These are phyloP conservation scores for Phaseolus lunatus DNA, from an alignment of 306 rosid species.

Conservation along the genomic window DNA sequence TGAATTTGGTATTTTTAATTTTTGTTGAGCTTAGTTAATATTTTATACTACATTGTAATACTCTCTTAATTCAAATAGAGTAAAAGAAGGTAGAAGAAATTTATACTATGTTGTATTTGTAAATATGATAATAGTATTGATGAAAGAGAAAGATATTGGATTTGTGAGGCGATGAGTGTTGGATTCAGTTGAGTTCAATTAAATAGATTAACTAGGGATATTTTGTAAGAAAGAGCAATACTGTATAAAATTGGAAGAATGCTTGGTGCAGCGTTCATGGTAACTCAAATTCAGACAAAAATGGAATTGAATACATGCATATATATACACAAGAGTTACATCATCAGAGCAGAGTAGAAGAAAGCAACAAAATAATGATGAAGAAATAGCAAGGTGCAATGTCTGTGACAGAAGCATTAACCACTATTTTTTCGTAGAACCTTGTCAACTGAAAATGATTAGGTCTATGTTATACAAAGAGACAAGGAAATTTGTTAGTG, in stretches of 20 bases:
- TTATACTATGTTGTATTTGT: too few species aligned
- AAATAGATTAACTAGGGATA: too few species aligned
- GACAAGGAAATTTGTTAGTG: slow-evolving; percentile 24
- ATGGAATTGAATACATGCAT: slow-evolving; percentile 30
- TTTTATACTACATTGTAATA: too few species aligned
- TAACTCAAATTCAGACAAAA: slow-evolving; percentile 12
- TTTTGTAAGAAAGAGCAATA: not conserved
- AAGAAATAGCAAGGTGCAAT: slow-evolving; percentile 29
- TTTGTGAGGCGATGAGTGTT: too few species aligned
- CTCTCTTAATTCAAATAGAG: too few species aligned
- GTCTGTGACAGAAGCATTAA: slow-evolving; percentile 42
- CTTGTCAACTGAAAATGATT: slow-evolving; percentile 38
- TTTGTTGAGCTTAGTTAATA: too few species aligned
- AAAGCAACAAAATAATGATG: slow-evolving; percentile 19
- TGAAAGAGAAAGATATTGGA: too few species aligned
- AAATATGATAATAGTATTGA: too few species aligned
- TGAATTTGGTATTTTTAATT: too few species aligned
- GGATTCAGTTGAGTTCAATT: too few species aligned
- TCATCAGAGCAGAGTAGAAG: not conserved
- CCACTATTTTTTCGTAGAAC: slow-evolving; percentile 15
- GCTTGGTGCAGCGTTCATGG: not conserved
- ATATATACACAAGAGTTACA: slow-evolving; percentile 32
- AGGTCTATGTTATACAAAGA: slow-evolving; percentile 41
- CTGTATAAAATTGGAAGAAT: slow-evolving; percentile 4
- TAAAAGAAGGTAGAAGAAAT: too few species aligned